Evolutionary conservation across 148 eudicot genomes (phyloP), one percentile per base, ranked within the genome.

Genomic region (Diospyros lotus): DNA sequence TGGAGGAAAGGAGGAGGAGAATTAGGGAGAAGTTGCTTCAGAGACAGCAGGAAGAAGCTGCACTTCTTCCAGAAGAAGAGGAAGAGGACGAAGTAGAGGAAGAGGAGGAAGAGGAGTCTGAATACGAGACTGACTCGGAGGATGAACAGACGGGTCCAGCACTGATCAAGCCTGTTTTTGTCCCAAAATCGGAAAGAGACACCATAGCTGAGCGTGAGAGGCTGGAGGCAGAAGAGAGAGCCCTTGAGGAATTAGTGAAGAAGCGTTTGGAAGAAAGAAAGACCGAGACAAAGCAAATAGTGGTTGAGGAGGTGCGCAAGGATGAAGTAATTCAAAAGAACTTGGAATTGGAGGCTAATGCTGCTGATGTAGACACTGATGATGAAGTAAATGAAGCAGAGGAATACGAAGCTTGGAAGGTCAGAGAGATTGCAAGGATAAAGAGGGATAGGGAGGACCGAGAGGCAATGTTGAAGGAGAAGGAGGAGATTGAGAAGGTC

Each of bases 321-420:
- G 75, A 72, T 50, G 65, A 64, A 64, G 68, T 41, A 64, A 64
- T 64, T 64, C 68, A 64, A 50, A 64, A 60, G 64, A 60, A 60
- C 28, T 4, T 60, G 64, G 77, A 77, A 12, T 48, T 66, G 38
- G 97, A 91, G 64, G 95, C 92, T 3, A 82, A 91, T 72, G 64
- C 84, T 45, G 90, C 81, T 4, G 97, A 91, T 63, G 89, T 94
- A 51, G 97, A 94, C 5, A 94, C 98, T 0, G 98, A 94, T 54
- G 98, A 91, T 72, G 97, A 94, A 76, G n/a, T 87, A 68, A 94
- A 94, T 45, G 98, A 88, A 83, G 97, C 94, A 0, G 98, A 94
- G 79, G 98, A 94, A 76, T 93, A 93, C 41, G 98, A 93, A 80
- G 84, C 89, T 15, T 91, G 98, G 98, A 94, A 91, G 76, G 81